Evolutionary conservation across 2,329 filamentous ascomycete species (phyloP).

Genomic region (Colletotrichum spaethianum): DNA sequence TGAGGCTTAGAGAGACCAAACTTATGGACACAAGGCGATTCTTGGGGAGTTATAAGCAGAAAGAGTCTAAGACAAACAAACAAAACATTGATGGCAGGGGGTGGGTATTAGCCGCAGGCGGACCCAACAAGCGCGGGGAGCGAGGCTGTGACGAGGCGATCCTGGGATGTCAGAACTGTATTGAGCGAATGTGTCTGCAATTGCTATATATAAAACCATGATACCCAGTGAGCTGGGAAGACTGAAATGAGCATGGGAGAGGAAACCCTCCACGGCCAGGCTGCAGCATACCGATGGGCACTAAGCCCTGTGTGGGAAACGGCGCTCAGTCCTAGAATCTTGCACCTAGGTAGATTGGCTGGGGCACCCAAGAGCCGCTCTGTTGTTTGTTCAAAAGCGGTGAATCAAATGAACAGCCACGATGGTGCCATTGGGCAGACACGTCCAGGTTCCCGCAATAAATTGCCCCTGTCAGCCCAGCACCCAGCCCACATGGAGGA

Average conservation of each 20-base stretch:
- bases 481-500: constrained; percentile 2
- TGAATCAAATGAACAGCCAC: constrained; percentile 36
- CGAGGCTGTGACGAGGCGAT: constrained; percentile 36
- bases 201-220: constrained; percentile 41
- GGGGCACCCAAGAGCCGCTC: constrained; percentile 12
- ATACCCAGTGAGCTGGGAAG: constrained; percentile 31
- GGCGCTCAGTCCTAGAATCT: constrained; percentile 18
- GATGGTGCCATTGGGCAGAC: constrained; percentile 28
- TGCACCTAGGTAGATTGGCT: constrained; percentile 2
- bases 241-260: constrained; percentile 8
- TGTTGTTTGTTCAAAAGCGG: constrained; percentile 31
- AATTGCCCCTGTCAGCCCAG: constrained; percentile 16
- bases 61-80: constrained; percentile 14
- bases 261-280: constrained; percentile 16
- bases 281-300: constrained; percentile 33
- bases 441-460: constrained; percentile 18
- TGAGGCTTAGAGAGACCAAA: constrained; percentile 21
- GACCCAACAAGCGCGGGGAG: constrained; percentile 36
- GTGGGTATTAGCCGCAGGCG: constrained; percentile 18
- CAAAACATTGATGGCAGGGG: constrained; percentile 22
- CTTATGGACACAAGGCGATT: constrained; percentile 22
- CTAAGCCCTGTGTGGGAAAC: constrained; percentile 17
- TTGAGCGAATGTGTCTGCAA: constrained; percentile 8
- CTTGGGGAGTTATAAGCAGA: constrained; percentile 32
- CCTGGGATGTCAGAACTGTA: constrained; percentile 31